Evolutionary conservation across 1,139 yeast species (phyloP), one percentile per base, ranked within the genome.

Genomic region (Pneumocystis canis): DNA sequence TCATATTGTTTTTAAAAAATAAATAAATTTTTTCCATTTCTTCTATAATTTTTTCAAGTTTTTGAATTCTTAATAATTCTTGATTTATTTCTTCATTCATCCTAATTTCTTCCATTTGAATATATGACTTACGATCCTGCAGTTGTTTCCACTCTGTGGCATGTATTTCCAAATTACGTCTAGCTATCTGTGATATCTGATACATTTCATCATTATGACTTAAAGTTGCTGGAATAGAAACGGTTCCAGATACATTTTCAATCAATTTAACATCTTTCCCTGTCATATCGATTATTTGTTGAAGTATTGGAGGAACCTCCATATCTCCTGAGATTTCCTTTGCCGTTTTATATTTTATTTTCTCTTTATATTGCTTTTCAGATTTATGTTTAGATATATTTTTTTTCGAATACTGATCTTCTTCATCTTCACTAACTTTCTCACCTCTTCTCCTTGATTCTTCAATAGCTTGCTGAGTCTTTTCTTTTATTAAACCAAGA

Each of bases 401-500:
- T 28, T 25, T 35, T 11, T 35, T 47, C 11, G 16, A 11, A 25
- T 11, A 16, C 33, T 41, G 61, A 61, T 53, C 65, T 3, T 63
- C 63, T 25, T 66, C 69, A 4, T 63, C 66, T n/a, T 66, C 66
- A 3, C 70, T 64, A 16, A 66, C 64, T 4, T 60, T 58, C 40
- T 65, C 60, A 16, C 67, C 69, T 30, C 66, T 63, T n/a, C 70
- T 66, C 60, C 66, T 65, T 20, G 68, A 69, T 53, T 70, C 69
- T 39, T 67, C 66, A 18, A 62, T 62, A 32, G 64, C 65, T 47
- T 65, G 65, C 39, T 67, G 64, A 2, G 73, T 68, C 69, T 74
- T 74, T 65, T 80, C 84, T 30, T 74, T 71, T 1, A 79, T 73
- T 1, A 82, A 79, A 39, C 96, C 96, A 16, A 89, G 78, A 1